Evolutionary conservation across 371 early-diverging fungal species (phyloP), one percentile per base, ranked within the genome.

Genomic region (Quaeritorhiza haematococci): DNA sequence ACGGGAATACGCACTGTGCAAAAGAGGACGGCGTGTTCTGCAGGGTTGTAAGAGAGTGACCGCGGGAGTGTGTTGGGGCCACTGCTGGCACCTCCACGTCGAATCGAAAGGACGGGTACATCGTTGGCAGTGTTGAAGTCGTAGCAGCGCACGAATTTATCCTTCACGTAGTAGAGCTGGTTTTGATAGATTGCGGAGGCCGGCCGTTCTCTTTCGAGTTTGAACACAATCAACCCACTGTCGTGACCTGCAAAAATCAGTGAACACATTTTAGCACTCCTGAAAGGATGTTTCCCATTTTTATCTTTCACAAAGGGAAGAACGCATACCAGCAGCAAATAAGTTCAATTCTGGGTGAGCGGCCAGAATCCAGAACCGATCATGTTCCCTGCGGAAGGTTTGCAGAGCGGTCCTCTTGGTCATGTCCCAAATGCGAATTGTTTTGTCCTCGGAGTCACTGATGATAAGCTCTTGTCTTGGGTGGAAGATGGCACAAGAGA

Each of bases 281-380:
- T 38, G 38, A 38, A n/a, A n/a, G 38, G n/a, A 38, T 13, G 10
- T 10, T 38, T 38, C n/a, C n/a, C n/a, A n/a, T n/a, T n/a, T n/a
- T n/a, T n/a, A n/a, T n/a, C n/a, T n/a, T n/a, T n/a, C n/a, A n/a
- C n/a, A n/a, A n/a, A n/a, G 38, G 38, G n/a, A 38, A 13, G 38
- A 13, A n/a, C 13, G 38, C 6, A 27, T 74, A 78, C 94, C 96
- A 27, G 96, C 96, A 47, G 96, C 98, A 79, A 98, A 93, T 47
- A 94, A 69, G 69, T 91, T 93, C 46, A 94, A 79, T 65, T 92
- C 91, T 1, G 97, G 96, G 66, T 98, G 96, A 29, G 92, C 86
- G 0, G 91, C 86, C 48, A 99, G 63, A 44, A 91, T 90, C 99
- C 98, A 99, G 81, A 94, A 98, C 48, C 97, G 89, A 74, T 95